Base-by-base conservation (phyloP, 805 yeast genomes). In the Candida montana region DNA sequence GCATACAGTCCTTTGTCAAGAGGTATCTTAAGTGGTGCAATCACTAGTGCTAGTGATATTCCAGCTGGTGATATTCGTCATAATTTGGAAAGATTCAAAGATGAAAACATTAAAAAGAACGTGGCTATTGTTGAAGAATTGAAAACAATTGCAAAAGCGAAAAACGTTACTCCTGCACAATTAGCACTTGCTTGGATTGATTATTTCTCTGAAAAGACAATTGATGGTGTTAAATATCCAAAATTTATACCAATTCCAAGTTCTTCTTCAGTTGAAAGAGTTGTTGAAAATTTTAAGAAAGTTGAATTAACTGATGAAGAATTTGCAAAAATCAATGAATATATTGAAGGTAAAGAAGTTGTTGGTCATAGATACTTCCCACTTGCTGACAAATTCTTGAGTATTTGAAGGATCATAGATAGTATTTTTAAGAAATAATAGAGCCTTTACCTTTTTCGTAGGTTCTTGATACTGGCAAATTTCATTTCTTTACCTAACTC, bases 1-100 rank as follows among this genome's bases (percentile, higher is more conserved):
- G 85, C 89, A 19, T 89, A 89, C 62, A 83, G 95, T 24, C 96
- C 96, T 24, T 68, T 89, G 41, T 82, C 89, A 9, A 72, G 85
- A 53, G 96, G 96, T 1, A 65, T 81, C 46, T 69, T 89, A 41
- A 80, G 91, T 3, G 95, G 93, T 42, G 47, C 54, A 27, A 62
- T 79, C 40, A 76, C 62, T 20, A 61, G 71, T 7, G 52, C 62
- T 17, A 53, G 60, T 0, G 80, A 76, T 41, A 54, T 83, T 29
- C 75, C 79, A 12, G 66, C 66, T 33, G 81, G 75, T 33, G 91
- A 83, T 53, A 44, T 78, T 40, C 69, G 87, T 50, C 47, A 45
- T 13, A 42, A 40, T 20, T 52, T 78, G 34, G 89, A 79, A 39
- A 71, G 81, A 52, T 85, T 84, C 64, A 59, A 63, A 16, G 73